Percentiles rank a stretch among this genome's conserved stretches.
phyloP scores from a whole-genome alignment of 805 yeast genomes.

The Monosporozyma aerobia region DNA sequence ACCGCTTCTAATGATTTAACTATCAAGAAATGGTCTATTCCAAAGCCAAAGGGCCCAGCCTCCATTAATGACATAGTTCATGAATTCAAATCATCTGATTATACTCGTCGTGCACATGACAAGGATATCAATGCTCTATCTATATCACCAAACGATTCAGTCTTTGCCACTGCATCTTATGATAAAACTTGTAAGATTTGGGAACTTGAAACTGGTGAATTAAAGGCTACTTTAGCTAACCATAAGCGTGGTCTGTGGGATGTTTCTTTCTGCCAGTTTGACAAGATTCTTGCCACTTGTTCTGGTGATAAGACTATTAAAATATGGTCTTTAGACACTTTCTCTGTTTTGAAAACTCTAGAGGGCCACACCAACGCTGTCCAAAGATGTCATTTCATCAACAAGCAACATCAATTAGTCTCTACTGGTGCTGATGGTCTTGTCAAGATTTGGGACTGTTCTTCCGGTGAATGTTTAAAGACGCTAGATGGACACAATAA shows the following conservation, averaged over 20 bases:
- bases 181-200: conserved; percentile 88
- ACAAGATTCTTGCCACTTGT: conserved; percentile 68
- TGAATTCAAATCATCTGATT: conserved; percentile 55
- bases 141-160: conserved; percentile 80
- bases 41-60: conserved; percentile 30
- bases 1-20: conserved; percentile 83
- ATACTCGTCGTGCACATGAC: conserved; percentile 93
- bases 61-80: conserved; percentile 15
- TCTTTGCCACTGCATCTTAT: conserved; percentile 87
- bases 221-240: conserved; percentile 73
- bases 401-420: conserved; percentile 56
- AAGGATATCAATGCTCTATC: conserved; percentile 89
- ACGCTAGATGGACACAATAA: conserved; percentile 91
- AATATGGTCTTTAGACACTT: conserved; percentile 80
- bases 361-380: conserved; percentile 94
- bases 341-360: conserved; percentile 66
- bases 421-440: conserved; percentile 90
- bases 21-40: conserved; percentile 75
- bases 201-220: conserved; percentile 81
- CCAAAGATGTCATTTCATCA: conserved; percentile 66
- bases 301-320: conserved; percentile 88
- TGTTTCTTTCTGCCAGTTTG: conserved; percentile 70
- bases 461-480: conserved; percentile 66
- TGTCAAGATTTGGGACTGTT: conserved; percentile 79
- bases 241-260: conserved; percentile 96